Evolutionary conservation across 345 rosid genomes (phyloP).

Genomic region (Bretschneidera sinensis): DNA sequence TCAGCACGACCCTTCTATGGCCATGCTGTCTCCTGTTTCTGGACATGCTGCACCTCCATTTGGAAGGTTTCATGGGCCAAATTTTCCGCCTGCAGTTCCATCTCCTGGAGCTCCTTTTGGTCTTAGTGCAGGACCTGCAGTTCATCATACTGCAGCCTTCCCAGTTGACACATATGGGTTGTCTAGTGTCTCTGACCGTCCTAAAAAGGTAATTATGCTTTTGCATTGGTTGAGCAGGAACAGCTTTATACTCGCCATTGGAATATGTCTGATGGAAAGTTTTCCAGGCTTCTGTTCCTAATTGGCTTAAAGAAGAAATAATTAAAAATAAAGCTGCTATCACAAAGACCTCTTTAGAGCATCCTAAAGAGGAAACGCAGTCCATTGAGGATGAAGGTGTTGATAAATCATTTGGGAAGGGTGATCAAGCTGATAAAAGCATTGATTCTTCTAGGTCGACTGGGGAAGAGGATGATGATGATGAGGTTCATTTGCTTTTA

Average conservation of each 20-base stretch:
- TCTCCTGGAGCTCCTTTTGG: slow-evolving; percentile 49
- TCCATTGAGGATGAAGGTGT: slow-evolving; percentile 55
- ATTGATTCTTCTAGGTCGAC: slow-evolving; percentile 65
- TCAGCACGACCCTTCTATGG: slow-evolving; percentile 62
- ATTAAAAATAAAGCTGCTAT: slow-evolving; percentile 72
- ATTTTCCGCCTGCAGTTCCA: too few relatives aligned
- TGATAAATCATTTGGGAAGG: slow-evolving; percentile 44
- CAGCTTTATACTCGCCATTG: slow-evolving; percentile 11
- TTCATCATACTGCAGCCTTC: slow-evolving; percentile 59
- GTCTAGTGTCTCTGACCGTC: slow-evolving; percentile 60
- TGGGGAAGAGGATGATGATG: slow-evolving; percentile 85
- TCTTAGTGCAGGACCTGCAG: slow-evolving; percentile 47
- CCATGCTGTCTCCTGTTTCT: slow-evolving; percentile 47
- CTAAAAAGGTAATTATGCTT: slow-evolving; percentile 59
- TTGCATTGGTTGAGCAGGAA: slow-evolving; percentile 7
- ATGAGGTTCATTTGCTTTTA: slow-evolving; percentile 44
- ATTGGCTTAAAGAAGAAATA: slow-evolving; percentile 96
- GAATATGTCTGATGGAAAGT: slow-evolving; percentile 18
- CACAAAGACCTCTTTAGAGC: slow-evolving; percentile 57
- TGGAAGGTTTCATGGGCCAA: slow-evolving; percentile 63
- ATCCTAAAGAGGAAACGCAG: slow-evolving; percentile 48
- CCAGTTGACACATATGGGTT: slow-evolving; percentile 71
- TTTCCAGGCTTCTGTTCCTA: slow-evolving; percentile 84
- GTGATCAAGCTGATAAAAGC: slow-evolving; percentile 66
- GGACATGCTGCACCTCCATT: slow-evolving; percentile 60